These are phyloP conservation scores for Diaporthe sp. DNA, from an alignment of 2,329 filamentous ascomycete genomes.

Conservation along the genomic window DNA sequence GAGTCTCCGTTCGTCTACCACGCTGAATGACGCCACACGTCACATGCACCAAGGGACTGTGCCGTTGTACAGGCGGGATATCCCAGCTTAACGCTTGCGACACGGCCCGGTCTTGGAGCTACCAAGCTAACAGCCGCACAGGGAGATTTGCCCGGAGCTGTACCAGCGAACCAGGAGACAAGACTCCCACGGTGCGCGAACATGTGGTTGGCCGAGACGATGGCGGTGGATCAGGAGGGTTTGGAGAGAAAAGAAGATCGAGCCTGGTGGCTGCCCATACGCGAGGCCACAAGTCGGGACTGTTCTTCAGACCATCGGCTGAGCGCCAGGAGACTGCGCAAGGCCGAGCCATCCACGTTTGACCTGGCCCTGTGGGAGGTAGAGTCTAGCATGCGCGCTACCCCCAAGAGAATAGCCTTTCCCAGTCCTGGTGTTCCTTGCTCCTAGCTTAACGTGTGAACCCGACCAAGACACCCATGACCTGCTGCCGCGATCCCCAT, in stretches of 20 bases:
- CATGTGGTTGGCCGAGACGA: not conserved
- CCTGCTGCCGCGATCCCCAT: conserved; percentile 14
- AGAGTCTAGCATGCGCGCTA: not conserved
- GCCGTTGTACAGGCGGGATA: conserved; percentile 20
- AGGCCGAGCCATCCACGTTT: not conserved
- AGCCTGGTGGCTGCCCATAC: not conserved
- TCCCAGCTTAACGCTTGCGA: conserved; percentile 18
- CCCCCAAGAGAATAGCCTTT: not conserved
- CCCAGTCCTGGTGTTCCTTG: not conserved
- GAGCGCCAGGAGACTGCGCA: conserved; percentile 5
- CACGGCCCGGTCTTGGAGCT: conserved; percentile 15
- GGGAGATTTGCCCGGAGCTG: not conserved
- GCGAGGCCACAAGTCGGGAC: not conserved
- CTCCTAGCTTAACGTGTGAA: conserved; percentile 12
- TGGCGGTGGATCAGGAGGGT: not conserved
- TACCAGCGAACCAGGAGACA: conserved; percentile 1
- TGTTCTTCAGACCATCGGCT: not conserved
- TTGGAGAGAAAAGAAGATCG: not conserved
- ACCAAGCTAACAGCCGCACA: conserved; percentile 7
- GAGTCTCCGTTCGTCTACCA: conserved; percentile 20
- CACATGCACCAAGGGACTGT: conserved; percentile 16
- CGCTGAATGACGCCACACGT: conserved; percentile 22
- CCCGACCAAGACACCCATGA: not conserved
- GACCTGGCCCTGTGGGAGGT: not conserved
- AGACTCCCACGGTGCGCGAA: not conserved